Percentiles rank a stretch among this genome's conserved stretches.
Conservation (phyloP, 2,329 filamentous ascomycete genomes). For the Colletotrichum orchidophilum region DNA sequence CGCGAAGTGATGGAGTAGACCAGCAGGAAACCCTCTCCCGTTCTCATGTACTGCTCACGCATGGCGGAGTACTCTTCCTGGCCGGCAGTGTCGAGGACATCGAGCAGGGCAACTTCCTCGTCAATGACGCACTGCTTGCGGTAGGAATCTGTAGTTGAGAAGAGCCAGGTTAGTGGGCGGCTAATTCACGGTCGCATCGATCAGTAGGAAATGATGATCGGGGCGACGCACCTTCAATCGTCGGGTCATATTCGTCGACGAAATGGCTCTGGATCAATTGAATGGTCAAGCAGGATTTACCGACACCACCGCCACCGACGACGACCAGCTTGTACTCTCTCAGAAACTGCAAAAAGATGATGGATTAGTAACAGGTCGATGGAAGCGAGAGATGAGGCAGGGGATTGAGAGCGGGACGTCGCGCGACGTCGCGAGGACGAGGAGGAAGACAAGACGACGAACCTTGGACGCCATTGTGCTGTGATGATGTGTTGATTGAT, state of each 20-base stretch:
- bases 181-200: conserved; percentile 16
- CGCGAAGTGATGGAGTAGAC: conserved; percentile 98
- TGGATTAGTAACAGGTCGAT: conserved; percentile 35
- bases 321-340: conserved; percentile 97
- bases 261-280: conserved; percentile 97
- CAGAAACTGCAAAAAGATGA: conserved; percentile 68
- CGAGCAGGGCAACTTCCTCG: conserved; percentile 95
- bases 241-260: conserved; percentile 99
- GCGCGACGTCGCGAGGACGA: neutral
- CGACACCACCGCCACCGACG: conserved; percentile 96
- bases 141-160: conserved; percentile 82
- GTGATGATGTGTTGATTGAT: conserved; percentile 18
- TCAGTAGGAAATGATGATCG: conserved; percentile 13
- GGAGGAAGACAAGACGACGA: conserved; percentile 14
- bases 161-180: conserved; percentile 35
- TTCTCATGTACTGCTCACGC: conserved; percentile 99
- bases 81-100: conserved; percentile 97
- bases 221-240: conserved; percentile 84
- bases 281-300: conserved; percentile 99
- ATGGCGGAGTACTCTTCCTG: conserved; percentile 99
- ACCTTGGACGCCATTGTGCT: conserved; percentile 53
- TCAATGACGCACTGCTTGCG: conserved; percentile 99
- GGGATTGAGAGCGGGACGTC: neutral
- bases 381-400: neutral
- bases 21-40: conserved; percentile 95